Evolutionary conservation across 164 flowering plant genomes (phyloP).

Genomic region (Tetrastigma voinierianum): DNA sequence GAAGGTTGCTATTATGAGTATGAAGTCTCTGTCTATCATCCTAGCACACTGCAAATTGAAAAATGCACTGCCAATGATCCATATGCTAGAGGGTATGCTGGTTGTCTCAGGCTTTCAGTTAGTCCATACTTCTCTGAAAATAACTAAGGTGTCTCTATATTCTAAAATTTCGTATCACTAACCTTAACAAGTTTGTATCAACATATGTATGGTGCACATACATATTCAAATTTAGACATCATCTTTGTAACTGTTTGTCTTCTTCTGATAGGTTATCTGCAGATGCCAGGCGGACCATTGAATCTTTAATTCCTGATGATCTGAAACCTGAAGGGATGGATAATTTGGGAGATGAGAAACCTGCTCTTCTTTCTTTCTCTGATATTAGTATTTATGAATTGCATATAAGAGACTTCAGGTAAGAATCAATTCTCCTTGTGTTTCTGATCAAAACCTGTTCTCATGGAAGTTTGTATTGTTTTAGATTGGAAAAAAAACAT

Average conservation of each 20-base stretch:
- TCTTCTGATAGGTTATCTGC: constrained; percentile 70
- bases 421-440: neutral
- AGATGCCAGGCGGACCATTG: constrained; percentile 68
- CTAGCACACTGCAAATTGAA: constrained; percentile 66
- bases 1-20: constrained; percentile 90
- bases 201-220: neutral
- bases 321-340: constrained; percentile 88
- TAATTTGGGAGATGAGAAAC: constrained; percentile 72
- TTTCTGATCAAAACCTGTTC: neutral
- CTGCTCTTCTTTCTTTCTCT: constrained; percentile 57
- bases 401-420: constrained; percentile 97
- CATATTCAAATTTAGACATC: constrained; percentile 1
- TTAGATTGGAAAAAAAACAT: no score
- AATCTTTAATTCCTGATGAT: constrained; percentile 57
- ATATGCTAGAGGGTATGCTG: constrained; percentile 90
- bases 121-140: constrained; percentile 2
- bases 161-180: neutral
- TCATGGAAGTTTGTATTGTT: no score
- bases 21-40: constrained; percentile 83
- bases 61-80: constrained; percentile 87
- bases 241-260: neutral
- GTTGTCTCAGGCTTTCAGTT: constrained; percentile 8
- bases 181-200: neutral
- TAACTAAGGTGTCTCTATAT: constrained; percentile 5
- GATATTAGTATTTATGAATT: constrained; percentile 93